These are phyloP conservation scores for Raffaelea albimanens DNA, from an alignment of 2,329 filamentous ascomycete species.

Conservation along the genomic window DNA sequence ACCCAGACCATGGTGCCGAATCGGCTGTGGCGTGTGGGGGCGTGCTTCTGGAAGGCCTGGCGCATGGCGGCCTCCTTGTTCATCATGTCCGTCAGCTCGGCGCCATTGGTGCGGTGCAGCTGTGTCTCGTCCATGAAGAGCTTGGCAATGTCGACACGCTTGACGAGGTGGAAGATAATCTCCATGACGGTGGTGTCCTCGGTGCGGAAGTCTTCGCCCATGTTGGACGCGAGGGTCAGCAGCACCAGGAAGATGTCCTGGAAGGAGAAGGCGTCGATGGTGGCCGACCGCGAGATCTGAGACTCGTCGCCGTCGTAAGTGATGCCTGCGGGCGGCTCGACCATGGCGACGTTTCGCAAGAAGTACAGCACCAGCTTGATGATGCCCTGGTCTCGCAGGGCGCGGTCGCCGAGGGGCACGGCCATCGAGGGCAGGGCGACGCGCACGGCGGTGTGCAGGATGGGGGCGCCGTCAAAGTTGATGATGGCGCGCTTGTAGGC, in stretches of 20 bases:
- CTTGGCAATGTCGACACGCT: conserved; percentile 75
- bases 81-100: conserved; percentile 67
- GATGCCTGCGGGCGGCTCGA: conserved; percentile 62
- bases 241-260: conserved; percentile 86
- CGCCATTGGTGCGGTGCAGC: conserved; percentile 55
- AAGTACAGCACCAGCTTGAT: conserved; percentile 87
- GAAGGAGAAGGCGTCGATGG: conserved; percentile 79
- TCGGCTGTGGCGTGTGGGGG: conserved; percentile 79
- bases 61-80: conserved; percentile 79
- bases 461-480: conserved; percentile 66
- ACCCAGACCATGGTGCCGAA: conserved; percentile 99
- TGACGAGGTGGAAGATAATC: conserved; percentile 84
- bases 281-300: conserved; percentile 77
- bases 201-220: conserved; percentile 83
- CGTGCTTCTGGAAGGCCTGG: conserved; percentile 64
- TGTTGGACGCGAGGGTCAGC: conserved; percentile 80
- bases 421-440: conserved; percentile 82
- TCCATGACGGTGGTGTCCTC: conserved; percentile 89
- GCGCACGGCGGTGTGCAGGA: conserved; percentile 73
- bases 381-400: conserved; percentile 75
- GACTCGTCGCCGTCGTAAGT: conserved; percentile 80
- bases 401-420: conserved; percentile 63
- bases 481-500: conserved; percentile 84
- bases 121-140: conserved; percentile 77
- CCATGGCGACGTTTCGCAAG: conserved; percentile 79